Conservation (phyloP, 345 rosid species). For the Moricandia arvensis region DNA sequence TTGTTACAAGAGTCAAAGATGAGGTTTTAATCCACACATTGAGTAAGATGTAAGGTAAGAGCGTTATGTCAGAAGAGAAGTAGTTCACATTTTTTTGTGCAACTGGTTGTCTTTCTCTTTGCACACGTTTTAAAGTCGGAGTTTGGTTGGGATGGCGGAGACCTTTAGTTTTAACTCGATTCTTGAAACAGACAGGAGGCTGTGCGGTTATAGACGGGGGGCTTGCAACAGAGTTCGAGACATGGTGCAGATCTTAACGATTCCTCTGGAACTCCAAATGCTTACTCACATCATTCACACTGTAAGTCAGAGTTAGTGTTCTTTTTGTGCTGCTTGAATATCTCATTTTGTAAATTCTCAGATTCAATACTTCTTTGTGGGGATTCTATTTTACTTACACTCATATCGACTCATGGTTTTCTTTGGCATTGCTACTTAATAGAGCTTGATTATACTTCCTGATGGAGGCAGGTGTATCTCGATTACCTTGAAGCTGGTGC, state of each 20-base stretch:
- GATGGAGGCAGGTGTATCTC: conserved; percentile 60
- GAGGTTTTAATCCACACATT: too few species aligned
- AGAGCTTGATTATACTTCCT: not conserved
- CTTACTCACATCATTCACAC: conserved; percentile 58
- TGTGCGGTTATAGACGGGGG: conserved; percentile 71
- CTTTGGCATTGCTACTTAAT: too few species aligned
- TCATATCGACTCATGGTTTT: not conserved
- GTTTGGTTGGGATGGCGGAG: not conserved
- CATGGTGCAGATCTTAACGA: conserved; percentile 81
- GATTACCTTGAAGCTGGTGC: conserved; percentile 90
- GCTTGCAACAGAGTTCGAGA: conserved; percentile 76
- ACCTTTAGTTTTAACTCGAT: conserved; percentile 26
- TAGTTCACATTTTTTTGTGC: too few species aligned
- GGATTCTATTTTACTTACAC: too few species aligned
- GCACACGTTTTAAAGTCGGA: too few species aligned
- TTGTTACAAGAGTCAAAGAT: too few species aligned
- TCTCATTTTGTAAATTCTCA: not conserved
- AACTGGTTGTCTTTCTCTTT: too few species aligned
- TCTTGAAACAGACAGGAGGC: conserved; percentile 56
- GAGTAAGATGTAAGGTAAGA: too few species aligned
- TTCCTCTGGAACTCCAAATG: conserved; percentile 91
- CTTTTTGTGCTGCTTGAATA: too few species aligned
- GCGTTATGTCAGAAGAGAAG: too few species aligned
- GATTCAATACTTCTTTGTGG: too few species aligned
- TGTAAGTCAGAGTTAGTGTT: not conserved